Evolutionary conservation across 75 land plant species (phyloP), one percentile per base, ranked within the genome.

Genomic region (Picea glauca): DNA sequence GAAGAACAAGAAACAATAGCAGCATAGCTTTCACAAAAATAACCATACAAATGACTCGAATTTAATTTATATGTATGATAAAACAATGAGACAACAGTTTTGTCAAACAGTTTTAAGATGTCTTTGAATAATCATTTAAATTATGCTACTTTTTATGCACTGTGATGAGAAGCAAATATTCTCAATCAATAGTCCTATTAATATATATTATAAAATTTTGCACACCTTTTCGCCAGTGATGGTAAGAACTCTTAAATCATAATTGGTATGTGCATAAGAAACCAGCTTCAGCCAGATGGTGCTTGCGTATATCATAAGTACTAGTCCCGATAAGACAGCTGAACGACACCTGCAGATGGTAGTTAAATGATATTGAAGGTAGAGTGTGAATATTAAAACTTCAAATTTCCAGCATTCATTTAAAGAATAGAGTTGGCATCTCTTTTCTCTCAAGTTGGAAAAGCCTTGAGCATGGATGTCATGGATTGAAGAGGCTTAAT

Each of bases 281-380:
- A 96, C 91, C 80, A 96, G 83, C 85, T 96, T 96, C 83, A 96
- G 83, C 98, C 97, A 94, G 68, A 87, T 89, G 66, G 89, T 90
- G 78, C 91, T 82, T 74, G 95, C 85, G 75, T 91, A 79, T 17
- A 94, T 81, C 89, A 96, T 96, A 50, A 96, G 83, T 26, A 87
- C 59, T 61, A 94, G 75, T 74, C 99, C 99, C 18, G 92, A 93
- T 32, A 91, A 57, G 82, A 96, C 81, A 73, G 92, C 93, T 78
- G 98, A 92, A 80, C 89, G 89, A 80, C 84, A 89, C 90, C 96
- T 95, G 92, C 65, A 74, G 31, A 80, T 79, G 18, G 75, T 58
- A 20, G 7, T 5, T 17, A 18, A 58, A 31, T 76, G 62, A 76
- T 15, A 30, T 57, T 7, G 9, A 14, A 59, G 9, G 70, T 76